Base-by-base conservation (phyloP, 495 filamentous ascomycete species). In the Lophium mytilinum region DNA sequence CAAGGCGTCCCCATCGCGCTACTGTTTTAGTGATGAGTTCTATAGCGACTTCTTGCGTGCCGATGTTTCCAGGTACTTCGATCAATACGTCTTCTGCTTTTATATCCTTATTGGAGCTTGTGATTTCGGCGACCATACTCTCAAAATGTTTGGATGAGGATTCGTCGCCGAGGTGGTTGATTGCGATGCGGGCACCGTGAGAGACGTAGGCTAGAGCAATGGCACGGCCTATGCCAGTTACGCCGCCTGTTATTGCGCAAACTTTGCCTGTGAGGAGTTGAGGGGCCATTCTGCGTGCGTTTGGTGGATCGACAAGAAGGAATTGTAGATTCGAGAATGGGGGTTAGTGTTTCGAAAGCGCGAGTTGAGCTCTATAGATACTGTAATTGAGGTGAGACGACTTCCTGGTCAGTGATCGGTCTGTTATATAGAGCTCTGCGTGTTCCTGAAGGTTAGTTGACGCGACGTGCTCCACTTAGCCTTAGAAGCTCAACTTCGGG, bases 1-100 rank as follows among this genome's bases (percentile, higher is more conserved):
- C 88, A 0, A 95, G 67, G 1, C 80, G 74, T 0, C 74, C 72
- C 63, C 85, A 95, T 0, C 59, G 62, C 24, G 76, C 41, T 24
- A 72, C 69, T 10, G 66, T 56, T 37, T 58, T 55, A 33, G 42
- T 50, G 17, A 74, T 67, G 6, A 74, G 56, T 37, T 62, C 58
- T 52, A 65, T 66, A n/a, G 64, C 71, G n/a, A 71, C 71, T 39
- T 69, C 65, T 1, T 61, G 62, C 18, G 71, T 54, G 18, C 68
- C 63, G 33, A 74, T 69, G 50, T 73, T 69, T 30, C 72, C 72
- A 2, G 69, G 40, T 1, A 73, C 69, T 43, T 58, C 68, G n/a
- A 73, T 59, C 18, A 74, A 34, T 14, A 57, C 54, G 17, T 56
- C 37, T 17, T 42, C 43, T 10, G 47, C 42, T 21, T 64, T 35